phyloP scores from a whole-genome alignment of 768 basidiomycete species.

The Lentinula raphanica region DNA sequence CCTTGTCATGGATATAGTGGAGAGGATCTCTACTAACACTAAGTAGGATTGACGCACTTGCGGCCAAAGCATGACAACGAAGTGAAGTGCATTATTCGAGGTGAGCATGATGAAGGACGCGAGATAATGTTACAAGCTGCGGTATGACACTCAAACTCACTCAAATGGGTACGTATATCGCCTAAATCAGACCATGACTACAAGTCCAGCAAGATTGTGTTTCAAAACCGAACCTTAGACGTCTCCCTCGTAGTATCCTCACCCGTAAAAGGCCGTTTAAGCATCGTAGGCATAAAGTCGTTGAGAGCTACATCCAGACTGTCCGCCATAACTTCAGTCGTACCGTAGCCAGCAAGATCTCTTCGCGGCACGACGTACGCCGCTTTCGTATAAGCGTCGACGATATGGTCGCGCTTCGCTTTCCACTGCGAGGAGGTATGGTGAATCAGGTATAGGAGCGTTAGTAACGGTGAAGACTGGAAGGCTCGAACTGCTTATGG shows the following conservation, averaged over 20 bases:
- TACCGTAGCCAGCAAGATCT: slow-evolving; percentile 40
- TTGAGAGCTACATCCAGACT: slow-evolving; percentile 61
- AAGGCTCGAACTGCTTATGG: slow-evolving; percentile 71
- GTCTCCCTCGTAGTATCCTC: slow-evolving; percentile 32
- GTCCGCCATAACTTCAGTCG: slow-evolving; percentile 46
- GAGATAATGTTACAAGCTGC: neutral
- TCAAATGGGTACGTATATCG: neutral
- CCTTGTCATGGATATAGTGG: no score
- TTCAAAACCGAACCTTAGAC: slow-evolving; percentile 42
- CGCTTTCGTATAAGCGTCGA: slow-evolving; percentile 46
- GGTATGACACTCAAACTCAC: neutral
- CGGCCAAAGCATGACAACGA: no score
- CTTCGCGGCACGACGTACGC: slow-evolving; percentile 74
- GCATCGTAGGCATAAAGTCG: slow-evolving; percentile 62
- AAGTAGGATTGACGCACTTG: no score
- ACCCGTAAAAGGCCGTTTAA: slow-evolving; percentile 73
- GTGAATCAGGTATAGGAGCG: no score
- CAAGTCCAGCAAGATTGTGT: slow-evolving; percentile 50
- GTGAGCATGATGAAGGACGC: neutral
- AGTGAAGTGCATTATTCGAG: no score
- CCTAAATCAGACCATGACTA: slow-evolving; percentile 47
- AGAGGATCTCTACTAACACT: no score
- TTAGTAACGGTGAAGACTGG: no score
- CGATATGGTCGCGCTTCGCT: slow-evolving; percentile 58
- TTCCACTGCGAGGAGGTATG: no score